Evolutionary conservation across 352 stramenopile species (phyloP).

Genomic region (Globisporangium echinulatum): DNA sequence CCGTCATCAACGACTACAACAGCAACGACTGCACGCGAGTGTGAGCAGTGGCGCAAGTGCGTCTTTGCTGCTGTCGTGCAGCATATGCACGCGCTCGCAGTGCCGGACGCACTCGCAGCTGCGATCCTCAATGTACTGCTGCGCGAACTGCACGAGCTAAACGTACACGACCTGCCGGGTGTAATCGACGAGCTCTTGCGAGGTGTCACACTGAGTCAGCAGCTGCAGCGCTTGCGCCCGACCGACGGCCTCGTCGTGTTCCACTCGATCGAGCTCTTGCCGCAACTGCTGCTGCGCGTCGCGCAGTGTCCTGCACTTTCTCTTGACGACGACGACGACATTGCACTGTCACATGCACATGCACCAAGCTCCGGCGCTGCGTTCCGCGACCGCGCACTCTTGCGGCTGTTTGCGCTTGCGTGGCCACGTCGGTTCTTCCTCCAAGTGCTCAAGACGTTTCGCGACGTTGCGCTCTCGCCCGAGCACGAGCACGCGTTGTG

Average conservation of each 20-base stretch:
- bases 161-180: constrained; percentile 17
- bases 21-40: constrained; percentile 9
- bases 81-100: constrained; percentile 23
- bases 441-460: constrained; percentile 43
- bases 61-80: constrained; percentile 21
- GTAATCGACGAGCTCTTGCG: constrained; percentile 29
- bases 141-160: constrained; percentile 31
- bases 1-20: not conserved
- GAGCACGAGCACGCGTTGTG: constrained; percentile 31
- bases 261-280: constrained; percentile 38
- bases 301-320: constrained; percentile 18
- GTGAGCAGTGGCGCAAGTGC: constrained; percentile 18
- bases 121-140: constrained; percentile 20
- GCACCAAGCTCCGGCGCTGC: constrained; percentile 20
- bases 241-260: constrained; percentile 25
- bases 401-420: constrained; percentile 24
- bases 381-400: constrained; percentile 22
- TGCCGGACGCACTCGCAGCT: constrained; percentile 13
- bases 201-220: constrained; percentile 19
- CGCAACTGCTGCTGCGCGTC: constrained; percentile 34
- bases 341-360: constrained; percentile 7
- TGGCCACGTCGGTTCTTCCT: constrained; percentile 46
- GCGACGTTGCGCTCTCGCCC: constrained; percentile 24
- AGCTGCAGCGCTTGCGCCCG: constrained; percentile 13
- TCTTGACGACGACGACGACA: constrained; percentile 9